Base-by-base conservation (phyloP, 73 alveolate genomes). In the Uronychia setigera region DNA sequence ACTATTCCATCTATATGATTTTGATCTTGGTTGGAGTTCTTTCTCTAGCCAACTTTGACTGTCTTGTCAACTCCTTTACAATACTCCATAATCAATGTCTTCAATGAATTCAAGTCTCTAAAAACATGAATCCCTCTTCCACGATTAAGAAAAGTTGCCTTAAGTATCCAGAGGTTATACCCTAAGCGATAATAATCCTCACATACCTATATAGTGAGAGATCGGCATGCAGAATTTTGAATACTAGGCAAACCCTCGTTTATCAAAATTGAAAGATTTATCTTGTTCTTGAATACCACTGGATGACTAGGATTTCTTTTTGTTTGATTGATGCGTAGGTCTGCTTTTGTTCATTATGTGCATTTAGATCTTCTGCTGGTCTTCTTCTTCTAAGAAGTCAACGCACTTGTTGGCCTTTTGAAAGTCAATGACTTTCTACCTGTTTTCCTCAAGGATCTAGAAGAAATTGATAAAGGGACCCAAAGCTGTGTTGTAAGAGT, bases 71-170 rank as follows among this genome's bases (percentile, higher is more conserved):
- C 67, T 5, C 67, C 67, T 19, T 46, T 46, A 19, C 67, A 46
- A 19, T 46, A 83, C 33, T 92, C 93, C 29, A 80, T 90, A 29
- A 94, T 84, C 26, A 90, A 74, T 31, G 35, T 77, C 57, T 85
- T 85, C 0, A 96, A 80, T 77, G 91, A 93, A 27, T 88, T 95
- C 14, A 94, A 74, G 9, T 86, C 82, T 59, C 82, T 82, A 82
- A 93, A 92, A 1, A 93, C 92, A 59, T 87, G 87, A 29, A 95
- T 91, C 27, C 97, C 97, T 83, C 97, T 58, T 14, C 99, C 99
- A 76, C 99, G 0, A 80, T 95, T 93, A 1, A 93, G 78, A 32
- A 76, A 80, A 26, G 91, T 94, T 30, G 99, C 97, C 79, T 95
- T 95, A 14, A 93, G 82, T 26, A 95, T 82, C 97, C 99, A 95